Percentiles rank a stretch among this genome's conserved stretches.
phyloP scores from a whole-genome alignment of 2,329 filamentous ascomycete genomes.

The Hymenotorrendiella dingleyae region DNA sequence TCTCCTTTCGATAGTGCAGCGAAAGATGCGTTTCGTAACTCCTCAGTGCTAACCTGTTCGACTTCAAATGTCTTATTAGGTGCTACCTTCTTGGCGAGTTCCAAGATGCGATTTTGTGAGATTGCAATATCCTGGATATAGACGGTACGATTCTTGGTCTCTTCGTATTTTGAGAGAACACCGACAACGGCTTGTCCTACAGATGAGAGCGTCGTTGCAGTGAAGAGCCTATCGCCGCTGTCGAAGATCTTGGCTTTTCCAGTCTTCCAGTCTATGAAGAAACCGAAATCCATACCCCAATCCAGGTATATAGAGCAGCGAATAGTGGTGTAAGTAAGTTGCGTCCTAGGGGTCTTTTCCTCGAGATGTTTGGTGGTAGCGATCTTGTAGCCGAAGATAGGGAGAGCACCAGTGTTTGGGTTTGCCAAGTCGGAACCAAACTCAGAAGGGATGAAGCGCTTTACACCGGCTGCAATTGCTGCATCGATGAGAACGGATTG shows the following conservation, averaged over 20 bases:
- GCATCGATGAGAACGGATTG: slow-evolving; percentile 52
- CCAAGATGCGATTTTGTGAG: slow-evolving; percentile 38
- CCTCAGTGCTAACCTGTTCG: slow-evolving; percentile 10
- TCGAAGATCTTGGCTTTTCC: slow-evolving; percentile 41
- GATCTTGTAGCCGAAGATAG: slow-evolving; percentile 47
- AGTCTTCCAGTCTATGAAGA: slow-evolving; percentile 40
- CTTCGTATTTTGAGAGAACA: slow-evolving; percentile 41
- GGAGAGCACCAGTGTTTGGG: slow-evolving; percentile 36
- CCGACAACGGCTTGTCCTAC: slow-evolving; percentile 44
- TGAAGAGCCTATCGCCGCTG: slow-evolving; percentile 44
- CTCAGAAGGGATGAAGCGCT: slow-evolving; percentile 57
- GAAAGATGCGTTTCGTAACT: slow-evolving; percentile 16
- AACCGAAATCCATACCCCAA: slow-evolving; percentile 40
- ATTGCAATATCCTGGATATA: slow-evolving; percentile 39
- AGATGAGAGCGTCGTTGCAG: slow-evolving; percentile 40
- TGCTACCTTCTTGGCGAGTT: slow-evolving; percentile 30
- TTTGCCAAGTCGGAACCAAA: slow-evolving; percentile 40
- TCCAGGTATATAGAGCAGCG: slow-evolving; percentile 53
- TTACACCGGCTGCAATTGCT: slow-evolving; percentile 50
- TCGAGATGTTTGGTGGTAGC: slow-evolving; percentile 36
- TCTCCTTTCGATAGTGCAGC: slow-evolving; percentile 23
- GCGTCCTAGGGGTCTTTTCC: slow-evolving; percentile 31
- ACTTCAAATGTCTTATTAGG: slow-evolving; percentile 26
- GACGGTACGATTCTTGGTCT: slow-evolving; percentile 47
- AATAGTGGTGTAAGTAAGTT: slow-evolving; percentile 49